Base-by-base conservation (phyloP, 345 rosid genomes). In the Rhodamnia rubescens region DNA sequence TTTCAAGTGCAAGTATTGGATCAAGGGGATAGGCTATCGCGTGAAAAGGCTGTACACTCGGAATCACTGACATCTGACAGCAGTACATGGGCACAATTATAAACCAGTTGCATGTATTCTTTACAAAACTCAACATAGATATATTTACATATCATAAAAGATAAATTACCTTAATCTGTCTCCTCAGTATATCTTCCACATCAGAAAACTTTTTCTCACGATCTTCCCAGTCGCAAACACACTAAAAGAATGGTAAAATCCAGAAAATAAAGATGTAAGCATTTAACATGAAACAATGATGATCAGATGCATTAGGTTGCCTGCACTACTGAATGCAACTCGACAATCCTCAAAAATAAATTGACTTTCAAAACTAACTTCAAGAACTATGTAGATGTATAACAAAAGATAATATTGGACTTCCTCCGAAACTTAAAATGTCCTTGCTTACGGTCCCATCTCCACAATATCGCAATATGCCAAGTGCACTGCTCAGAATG, bases 11-110 rank as follows among this genome's bases (percentile, higher is more conserved):
- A 89, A 97, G 98, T 89, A 95, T 88, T 42, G 98, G 90, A 91
- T 97, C 99, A 75, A 97, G 92, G 74, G 99, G 99, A 92, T 96
- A 96, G 84, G 99, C 99, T 87, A 96, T 95, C 49, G 99, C 99
- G 91, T 96, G 99, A 90, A 97, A 97, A 85, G 99, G 99, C 86
- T 97, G 99, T 83, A 96, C 99, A 84, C 99, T 97, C 24, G 99
- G 99, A 84, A 97, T 93, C 87, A 93, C 94, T n/a, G 98, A 93
- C 94, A 93, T 91, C 99, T 97, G 94, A 84, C 85, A 36, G 84
- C 18, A 57, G 29, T 74, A 44, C 85, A 47, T 52, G 56, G 36
- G 55, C 53, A 84, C 26, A 69, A 42, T 49, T 20, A 15, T n/a
- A 50, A 87, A n/a, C n/a, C 42, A 36, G n/a, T 36, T 22, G 40